A percentile compares a stretch with the other conserved stretches of the same genome.
Conservation (phyloP, 2,329 filamentous ascomycete genomes). For the Pseudocercospora musae region DNA sequence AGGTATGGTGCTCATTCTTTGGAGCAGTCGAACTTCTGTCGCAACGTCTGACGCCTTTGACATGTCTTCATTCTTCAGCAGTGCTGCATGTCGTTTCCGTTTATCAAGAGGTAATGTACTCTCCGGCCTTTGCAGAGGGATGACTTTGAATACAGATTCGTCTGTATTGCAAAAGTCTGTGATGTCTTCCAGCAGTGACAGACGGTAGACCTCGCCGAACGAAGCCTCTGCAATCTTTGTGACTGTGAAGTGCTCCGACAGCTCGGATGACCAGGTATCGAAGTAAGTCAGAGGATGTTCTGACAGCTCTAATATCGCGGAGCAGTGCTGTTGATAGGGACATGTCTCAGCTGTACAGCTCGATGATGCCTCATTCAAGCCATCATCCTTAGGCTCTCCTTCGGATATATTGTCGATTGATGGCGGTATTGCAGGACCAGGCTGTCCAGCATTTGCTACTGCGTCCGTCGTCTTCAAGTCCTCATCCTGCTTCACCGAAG, state of each 20-base stretch:
- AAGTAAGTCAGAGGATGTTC: slow-evolving; percentile 38
- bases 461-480: not conserved
- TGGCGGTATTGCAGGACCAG: not conserved
- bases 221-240: slow-evolving; percentile 64
- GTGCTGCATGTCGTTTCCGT: slow-evolving; percentile 48
- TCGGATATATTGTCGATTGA: not conserved
- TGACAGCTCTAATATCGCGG: slow-evolving; percentile 29
- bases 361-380: not conserved
- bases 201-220: slow-evolving; percentile 63
- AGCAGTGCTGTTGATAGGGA: slow-evolving; percentile 28
- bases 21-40: slow-evolving; percentile 52
- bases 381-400: not conserved
- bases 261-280: slow-evolving; percentile 40
- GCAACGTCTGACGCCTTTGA: slow-evolving; percentile 44
- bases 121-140: slow-evolving; percentile 38
- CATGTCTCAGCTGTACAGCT: slow-evolving; percentile 1
- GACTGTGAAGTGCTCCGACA: slow-evolving; percentile 48
- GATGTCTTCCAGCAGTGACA: slow-evolving; percentile 40
- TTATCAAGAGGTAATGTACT: slow-evolving; percentile 45
- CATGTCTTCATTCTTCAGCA: slow-evolving; percentile 44
- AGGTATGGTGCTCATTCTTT: slow-evolving; percentile 56
- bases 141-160: slow-evolving; percentile 50
- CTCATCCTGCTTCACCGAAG: not conserved
- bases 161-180: slow-evolving; percentile 33
- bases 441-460: not conserved